Conservation (phyloP, 495 filamentous ascomycete species). For the Xylaria curta region DNA sequence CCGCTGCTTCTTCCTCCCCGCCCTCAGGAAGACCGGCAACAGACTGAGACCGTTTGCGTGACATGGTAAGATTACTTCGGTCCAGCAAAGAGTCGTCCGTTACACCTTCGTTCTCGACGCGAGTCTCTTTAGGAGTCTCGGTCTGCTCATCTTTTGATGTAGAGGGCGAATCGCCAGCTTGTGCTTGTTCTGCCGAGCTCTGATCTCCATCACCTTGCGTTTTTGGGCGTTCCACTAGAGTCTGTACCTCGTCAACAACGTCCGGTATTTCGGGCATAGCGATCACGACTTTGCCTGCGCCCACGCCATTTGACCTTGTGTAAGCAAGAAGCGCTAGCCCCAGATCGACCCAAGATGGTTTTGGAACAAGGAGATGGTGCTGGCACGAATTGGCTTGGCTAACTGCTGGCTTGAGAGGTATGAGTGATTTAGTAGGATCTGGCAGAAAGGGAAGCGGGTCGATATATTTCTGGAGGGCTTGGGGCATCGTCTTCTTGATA, state of each 20-base stretch:
- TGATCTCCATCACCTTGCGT: slow-evolving; percentile 29
- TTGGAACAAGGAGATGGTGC: slow-evolving; percentile 47
- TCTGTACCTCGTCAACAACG: slow-evolving; percentile 46
- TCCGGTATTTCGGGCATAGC: slow-evolving; percentile 42
- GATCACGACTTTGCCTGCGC: slow-evolving; percentile 20
- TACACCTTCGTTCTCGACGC: slow-evolving; percentile 27
- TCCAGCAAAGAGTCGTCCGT: slow-evolving; percentile 41
- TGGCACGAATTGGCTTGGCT: slow-evolving; percentile 62
- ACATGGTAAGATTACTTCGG: slow-evolving; percentile 40
- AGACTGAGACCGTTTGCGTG: slow-evolving; percentile 70
- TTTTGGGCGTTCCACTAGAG: slow-evolving; percentile 42
- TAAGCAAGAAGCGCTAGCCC: slow-evolving; percentile 47
- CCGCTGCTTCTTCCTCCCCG: slow-evolving; percentile 62
- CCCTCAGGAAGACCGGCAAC: slow-evolving; percentile 63
- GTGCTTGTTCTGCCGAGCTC: neutral
- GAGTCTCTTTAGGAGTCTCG: slow-evolving; percentile 33
- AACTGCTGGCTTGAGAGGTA: slow-evolving; percentile 30
- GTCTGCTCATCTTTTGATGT: slow-evolving; percentile 34
- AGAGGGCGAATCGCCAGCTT: slow-evolving; percentile 21
- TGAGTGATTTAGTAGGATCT: slow-evolving; percentile 50
- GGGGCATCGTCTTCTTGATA: slow-evolving; percentile 66
- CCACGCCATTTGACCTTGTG: slow-evolving; percentile 37
- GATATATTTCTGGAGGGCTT: slow-evolving; percentile 67
- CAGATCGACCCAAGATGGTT: slow-evolving; percentile 50
- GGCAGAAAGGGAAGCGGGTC: slow-evolving; percentile 83